Evolutionary conservation across 345 rosid genomes (phyloP), one percentile per base, ranked within the genome.

Genomic region (Punica granatum): DNA sequence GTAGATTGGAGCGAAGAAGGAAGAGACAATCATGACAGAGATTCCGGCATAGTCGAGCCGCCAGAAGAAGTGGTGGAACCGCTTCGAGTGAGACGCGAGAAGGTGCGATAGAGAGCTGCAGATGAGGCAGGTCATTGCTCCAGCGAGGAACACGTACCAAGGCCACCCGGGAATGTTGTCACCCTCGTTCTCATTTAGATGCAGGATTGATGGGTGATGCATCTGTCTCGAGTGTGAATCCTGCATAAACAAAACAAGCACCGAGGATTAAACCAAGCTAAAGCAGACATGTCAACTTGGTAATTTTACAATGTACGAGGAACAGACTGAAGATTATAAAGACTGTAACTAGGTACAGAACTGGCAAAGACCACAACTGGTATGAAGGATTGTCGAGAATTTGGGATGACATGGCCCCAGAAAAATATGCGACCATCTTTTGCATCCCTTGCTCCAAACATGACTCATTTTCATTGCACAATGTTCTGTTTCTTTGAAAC

Each of bases 81-180:
- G 69, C 72, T 73, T 83, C 9, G 99, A 91, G 72, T 94, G 99
- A 73, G 92, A 91, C 60, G 97, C 98, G 10, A 94, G 85, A 69
- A 91, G 98, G 78, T 94, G 99, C 53, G 99, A 91, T 70, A 94
- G 72, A 26, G 98, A 83, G 81, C 98, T 94, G 82, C 89, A 89
- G 26, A 88, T 74, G 64, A 94, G 77, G 75, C 99, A 94, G 9
- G 82, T 71, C 97, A 94, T 94, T 66, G 96, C 88, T 13, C 99
- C 99, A 0, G 77, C 74, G 51, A 94, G 74, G 82, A 88, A 94
- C 30, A 94, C 83, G 26, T 86, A 85, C 99, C 98, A 94, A 25
- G 98, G 97, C 98, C 98, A 90, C 64, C 66, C 81, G 0, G 99
- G 89, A 67, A 89, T 68, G 3, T 44, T 26, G 41, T 75, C 82